A percentile compares a stretch with the other conserved stretches of the same genome.
Conservation (phyloP, 768 basidiomycete genomes). For the Xerocomellus amylosporus region DNA sequence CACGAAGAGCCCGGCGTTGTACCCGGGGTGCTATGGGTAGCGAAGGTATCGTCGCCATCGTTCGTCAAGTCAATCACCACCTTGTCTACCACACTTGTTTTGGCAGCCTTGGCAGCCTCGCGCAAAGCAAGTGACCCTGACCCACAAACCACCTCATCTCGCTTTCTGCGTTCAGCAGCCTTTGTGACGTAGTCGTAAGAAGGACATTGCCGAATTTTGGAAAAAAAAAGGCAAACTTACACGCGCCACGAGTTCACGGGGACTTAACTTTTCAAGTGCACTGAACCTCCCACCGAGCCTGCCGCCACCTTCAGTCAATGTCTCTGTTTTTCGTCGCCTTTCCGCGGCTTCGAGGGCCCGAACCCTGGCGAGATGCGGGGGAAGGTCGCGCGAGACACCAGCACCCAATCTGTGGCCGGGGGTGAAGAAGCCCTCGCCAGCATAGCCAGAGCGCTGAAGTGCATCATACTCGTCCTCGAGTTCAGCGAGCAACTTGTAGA, state of each 20-base stretch:
- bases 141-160: conserved; percentile 75
- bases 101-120: conserved; percentile 68
- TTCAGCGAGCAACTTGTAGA: conserved; percentile 68
- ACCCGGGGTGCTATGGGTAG: conserved; percentile 25
- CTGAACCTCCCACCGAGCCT: conserved; percentile 56
- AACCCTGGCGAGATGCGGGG: conserved; percentile 58
- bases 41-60: conserved; percentile 19
- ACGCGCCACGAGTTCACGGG: conserved; percentile 67
- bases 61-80: conserved; percentile 56
- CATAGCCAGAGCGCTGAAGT: conserved; percentile 75
- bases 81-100: conserved; percentile 58
- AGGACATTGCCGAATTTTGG: not conserved
- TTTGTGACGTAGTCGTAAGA: conserved; percentile 30
- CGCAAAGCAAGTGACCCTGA: conserved; percentile 52
- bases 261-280: conserved; percentile 44
- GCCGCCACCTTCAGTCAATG: conserved; percentile 50
- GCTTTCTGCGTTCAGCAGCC: conserved; percentile 81
- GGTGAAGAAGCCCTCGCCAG: conserved; percentile 88
- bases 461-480: conserved; percentile 85
- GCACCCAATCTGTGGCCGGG: conserved; percentile 69
- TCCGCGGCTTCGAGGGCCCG: conserved; percentile 82
- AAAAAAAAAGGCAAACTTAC: conserved; percentile 45
- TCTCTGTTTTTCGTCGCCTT: conserved; percentile 51
- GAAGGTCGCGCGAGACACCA: conserved; percentile 63
- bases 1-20: conserved; percentile 24